Percentiles rank a stretch among this genome's conserved stretches.
Evolutionary conservation across 2,329 filamentous ascomycete species (phyloP).

Genomic region (Fusarium annulatum): DNA sequence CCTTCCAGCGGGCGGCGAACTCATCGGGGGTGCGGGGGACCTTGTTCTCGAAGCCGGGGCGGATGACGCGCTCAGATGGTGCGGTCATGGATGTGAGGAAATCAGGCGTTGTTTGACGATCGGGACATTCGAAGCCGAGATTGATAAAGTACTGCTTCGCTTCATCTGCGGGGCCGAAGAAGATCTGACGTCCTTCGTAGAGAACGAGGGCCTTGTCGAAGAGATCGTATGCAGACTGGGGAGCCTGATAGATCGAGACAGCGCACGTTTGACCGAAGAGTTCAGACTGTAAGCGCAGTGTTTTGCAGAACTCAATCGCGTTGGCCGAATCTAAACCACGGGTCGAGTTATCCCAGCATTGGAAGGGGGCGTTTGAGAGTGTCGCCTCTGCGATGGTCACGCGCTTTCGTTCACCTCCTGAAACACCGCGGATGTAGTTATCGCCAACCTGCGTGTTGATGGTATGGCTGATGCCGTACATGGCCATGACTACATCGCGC

Average conservation of each 20-base stretch:
- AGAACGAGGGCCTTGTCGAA: conserved; percentile 77
- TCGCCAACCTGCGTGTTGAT: conserved; percentile 78
- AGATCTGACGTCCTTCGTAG: conserved; percentile 75
- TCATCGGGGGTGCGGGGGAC: conserved; percentile 53
- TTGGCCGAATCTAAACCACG: conserved; percentile 47
- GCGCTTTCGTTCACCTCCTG: conserved; percentile 81
- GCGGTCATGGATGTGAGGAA: conserved; percentile 69
- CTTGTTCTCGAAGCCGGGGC: conserved; percentile 48
- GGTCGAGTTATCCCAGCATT: conserved; percentile 50
- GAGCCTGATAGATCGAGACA: conserved; percentile 68
- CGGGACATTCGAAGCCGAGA: conserved; percentile 71
- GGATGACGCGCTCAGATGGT: conserved; percentile 49
- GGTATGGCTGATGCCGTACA: conserved; percentile 79
- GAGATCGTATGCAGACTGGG: conserved; percentile 67
- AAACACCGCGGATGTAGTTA: conserved; percentile 75
- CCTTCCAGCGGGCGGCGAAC: conserved; percentile 52
- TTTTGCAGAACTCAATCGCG: conserved; percentile 46
- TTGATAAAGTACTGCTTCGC: conserved; percentile 71
- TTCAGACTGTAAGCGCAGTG: conserved; percentile 43
- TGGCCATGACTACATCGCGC: conserved; percentile 68
- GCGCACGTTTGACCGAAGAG: conserved; percentile 41
- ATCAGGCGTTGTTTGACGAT: conserved; percentile 72
- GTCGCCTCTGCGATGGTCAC: conserved; percentile 79
- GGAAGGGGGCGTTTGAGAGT: conserved; percentile 60
- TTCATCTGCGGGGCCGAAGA: conserved; percentile 67